Conservation (phyloP, 805 yeast genomes). For the Debaryomyces tyrocola region DNA sequence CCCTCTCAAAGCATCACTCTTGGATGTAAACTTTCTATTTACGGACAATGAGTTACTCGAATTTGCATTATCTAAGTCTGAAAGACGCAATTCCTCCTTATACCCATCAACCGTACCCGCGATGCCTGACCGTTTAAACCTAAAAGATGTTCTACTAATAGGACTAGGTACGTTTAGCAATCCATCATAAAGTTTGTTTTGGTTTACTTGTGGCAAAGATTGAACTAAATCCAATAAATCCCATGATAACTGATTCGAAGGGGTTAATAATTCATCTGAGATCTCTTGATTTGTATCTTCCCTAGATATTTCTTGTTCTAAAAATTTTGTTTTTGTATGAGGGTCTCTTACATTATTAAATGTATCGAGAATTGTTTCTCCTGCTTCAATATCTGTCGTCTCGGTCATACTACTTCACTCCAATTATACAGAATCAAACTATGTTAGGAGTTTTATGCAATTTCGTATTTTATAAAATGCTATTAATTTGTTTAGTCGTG, state of each 20-base stretch:
- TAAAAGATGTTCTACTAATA: conserved; percentile 60
- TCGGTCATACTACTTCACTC: not conserved
- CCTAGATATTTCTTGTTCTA: not conserved
- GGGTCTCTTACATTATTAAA: conserved; percentile 1
- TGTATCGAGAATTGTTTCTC: too few species aligned
- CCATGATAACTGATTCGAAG: conserved; percentile 65
- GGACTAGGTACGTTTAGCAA: conserved; percentile 60
- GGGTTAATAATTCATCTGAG: conserved; percentile 53
- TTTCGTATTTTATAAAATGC: too few species aligned
- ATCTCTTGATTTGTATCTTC: conserved; percentile 4
- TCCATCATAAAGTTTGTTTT: conserved; percentile 40
- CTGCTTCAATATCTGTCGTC: not conserved
- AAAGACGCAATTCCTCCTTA: conserved; percentile 50
- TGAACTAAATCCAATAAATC: conserved; percentile 71
- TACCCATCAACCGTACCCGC: conserved; percentile 65
- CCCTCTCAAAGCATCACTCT: conserved; percentile 65
- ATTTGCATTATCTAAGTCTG: conserved; percentile 52
- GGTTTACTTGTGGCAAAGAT: conserved; percentile 45
- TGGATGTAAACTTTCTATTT: conserved; percentile 63
- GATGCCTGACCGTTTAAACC: conserved; percentile 75
- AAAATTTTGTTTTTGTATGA: conserved; percentile 5
- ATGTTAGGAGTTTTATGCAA: too few species aligned
- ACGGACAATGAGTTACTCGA: conserved; percentile 73
- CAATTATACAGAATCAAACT: too few species aligned
- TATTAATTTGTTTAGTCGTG: not conserved